Conservation (phyloP, 2,329 filamentous ascomycete genomes). For the Cercospora brassicicola region DNA sequence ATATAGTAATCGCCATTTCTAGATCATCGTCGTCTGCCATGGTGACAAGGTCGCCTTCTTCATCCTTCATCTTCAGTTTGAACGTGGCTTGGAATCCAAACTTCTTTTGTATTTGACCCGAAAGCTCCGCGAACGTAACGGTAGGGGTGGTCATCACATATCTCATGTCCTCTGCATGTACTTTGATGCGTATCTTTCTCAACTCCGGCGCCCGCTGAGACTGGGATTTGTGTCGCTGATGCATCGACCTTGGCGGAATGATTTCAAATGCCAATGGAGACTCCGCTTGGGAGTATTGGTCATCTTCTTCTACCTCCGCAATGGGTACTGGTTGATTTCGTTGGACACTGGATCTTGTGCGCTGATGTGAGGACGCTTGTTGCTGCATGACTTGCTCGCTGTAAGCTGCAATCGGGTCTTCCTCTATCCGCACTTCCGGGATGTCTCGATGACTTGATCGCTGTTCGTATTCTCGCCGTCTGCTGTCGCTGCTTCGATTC, state of each 20-base stretch:
- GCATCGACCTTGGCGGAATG: constrained; percentile 41
- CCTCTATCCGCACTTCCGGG: constrained; percentile 63
- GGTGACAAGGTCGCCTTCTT: constrained; percentile 93
- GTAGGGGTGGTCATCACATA: constrained; percentile 82
- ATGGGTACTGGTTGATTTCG: constrained; percentile 62
- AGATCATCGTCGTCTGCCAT: constrained; percentile 96
- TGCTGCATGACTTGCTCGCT: constrained; percentile 27
- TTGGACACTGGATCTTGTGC: constrained; percentile 37
- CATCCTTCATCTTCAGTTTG: constrained; percentile 85
- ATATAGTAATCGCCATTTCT: constrained; percentile 76
- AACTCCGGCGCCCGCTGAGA: constrained; percentile 60
- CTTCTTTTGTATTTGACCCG: constrained; percentile 79
- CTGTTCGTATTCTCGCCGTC: constrained; percentile 54
- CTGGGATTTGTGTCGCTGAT: constrained; percentile 52
- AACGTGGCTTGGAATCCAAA: constrained; percentile 73
- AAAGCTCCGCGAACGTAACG: constrained; percentile 74
- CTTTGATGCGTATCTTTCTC: constrained; percentile 81
- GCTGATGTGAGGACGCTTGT: constrained; percentile 30
- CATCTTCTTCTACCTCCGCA: constrained; percentile 72
- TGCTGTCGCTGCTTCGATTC: constrained; percentile 25
- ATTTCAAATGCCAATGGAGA: constrained; percentile 60
- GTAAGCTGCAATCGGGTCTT: constrained; percentile 42
- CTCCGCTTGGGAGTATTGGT: constrained; percentile 18
- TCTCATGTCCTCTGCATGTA: constrained; percentile 84
- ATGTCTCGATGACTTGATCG: constrained; percentile 55